Evolutionary conservation across 495 filamentous ascomycete species (phyloP), one percentile per base, ranked within the genome.

Genomic region (Daldinia childiae): DNA sequence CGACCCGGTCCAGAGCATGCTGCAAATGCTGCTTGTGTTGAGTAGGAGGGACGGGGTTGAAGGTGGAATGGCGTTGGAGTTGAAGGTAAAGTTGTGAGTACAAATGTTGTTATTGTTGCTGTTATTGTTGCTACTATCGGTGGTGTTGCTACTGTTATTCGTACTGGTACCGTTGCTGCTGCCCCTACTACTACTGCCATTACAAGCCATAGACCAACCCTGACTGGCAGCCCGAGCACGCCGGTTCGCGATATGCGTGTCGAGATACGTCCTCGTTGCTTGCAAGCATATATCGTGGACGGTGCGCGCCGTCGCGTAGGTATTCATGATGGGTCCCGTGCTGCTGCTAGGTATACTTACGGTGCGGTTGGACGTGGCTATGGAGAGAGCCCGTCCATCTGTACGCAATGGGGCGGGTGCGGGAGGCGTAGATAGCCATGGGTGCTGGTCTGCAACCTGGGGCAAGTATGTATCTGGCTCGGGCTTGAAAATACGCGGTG

Each of bases 1-100:
- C 3, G 76, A 62, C 1, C 64, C 58, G 1, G 62, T 32, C 76
- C 74, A 79, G 4, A 77, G 39, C 70, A 77, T 71, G 64, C 54
- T 58, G 71, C 76, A 77, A 57, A 79, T 78, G 58, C 48, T 65
- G 52, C 62, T 74, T 12, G 62, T 51, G 76, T 78, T 79, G 24
- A 61, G 61, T 36, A 78, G 74, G 11, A 79, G 74, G 9, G 70
- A 73, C 30, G 11, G 26, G 19, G 2, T 68, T 58, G 56, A 50
- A 34, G 5, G 29, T 26, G 29, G 45, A 6, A 32, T 54, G 14
- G 50, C 12, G 15, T 30, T 21, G 1, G 9, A 19, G n/a, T 2
- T 48, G 12, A 4, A 14, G 12, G 0, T 14, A 12, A 12, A 5
- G 24, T 14, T 8, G 12, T 12, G 51, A 32, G 15, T 30, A 15